Percentiles rank a stretch among this genome's conserved stretches.
Conservation (phyloP, 2,329 filamentous ascomycete species). For the Aureobasidium uvarum region DNA sequence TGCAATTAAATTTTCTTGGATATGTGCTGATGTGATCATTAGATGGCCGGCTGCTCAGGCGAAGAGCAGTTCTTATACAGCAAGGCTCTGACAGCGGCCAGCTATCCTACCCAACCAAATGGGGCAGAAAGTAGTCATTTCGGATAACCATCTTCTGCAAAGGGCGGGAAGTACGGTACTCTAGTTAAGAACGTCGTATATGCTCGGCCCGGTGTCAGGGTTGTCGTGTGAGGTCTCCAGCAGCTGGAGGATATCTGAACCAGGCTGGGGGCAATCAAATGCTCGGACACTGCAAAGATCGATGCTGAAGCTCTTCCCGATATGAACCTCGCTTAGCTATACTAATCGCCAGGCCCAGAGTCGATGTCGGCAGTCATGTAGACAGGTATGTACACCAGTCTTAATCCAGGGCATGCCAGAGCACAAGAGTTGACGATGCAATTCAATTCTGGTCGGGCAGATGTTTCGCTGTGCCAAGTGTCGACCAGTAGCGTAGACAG, state of each 20-base stretch:
- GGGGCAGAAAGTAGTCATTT: neutral
- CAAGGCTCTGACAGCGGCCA: neutral
- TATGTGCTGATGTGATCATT: neutral
- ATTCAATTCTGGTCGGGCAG: no score
- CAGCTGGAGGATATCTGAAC: neutral
- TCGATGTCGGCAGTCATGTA: neutral
- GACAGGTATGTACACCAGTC: no score
- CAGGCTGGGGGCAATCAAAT: neutral
- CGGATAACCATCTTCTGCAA: neutral
- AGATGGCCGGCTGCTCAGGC: neutral
- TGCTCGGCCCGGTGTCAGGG: neutral
- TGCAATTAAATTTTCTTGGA: no score
- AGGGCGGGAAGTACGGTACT: neutral
- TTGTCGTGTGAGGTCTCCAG: neutral
- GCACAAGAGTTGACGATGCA: no score
- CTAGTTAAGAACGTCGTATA: neutral
- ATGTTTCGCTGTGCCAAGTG: no score
- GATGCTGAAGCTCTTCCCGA: neutral
- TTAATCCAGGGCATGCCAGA: no score
- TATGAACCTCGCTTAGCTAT: neutral
- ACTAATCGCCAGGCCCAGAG: neutral
- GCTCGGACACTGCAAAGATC: neutral
- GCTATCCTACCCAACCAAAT: neutral
- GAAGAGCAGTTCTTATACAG: neutral
- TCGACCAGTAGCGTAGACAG: no score